A percentile compares a stretch with the other conserved stretches of the same genome.
Evolutionary conservation across 257 asterid genomes (phyloP).

Genomic region (Solanum paucissectum): DNA sequence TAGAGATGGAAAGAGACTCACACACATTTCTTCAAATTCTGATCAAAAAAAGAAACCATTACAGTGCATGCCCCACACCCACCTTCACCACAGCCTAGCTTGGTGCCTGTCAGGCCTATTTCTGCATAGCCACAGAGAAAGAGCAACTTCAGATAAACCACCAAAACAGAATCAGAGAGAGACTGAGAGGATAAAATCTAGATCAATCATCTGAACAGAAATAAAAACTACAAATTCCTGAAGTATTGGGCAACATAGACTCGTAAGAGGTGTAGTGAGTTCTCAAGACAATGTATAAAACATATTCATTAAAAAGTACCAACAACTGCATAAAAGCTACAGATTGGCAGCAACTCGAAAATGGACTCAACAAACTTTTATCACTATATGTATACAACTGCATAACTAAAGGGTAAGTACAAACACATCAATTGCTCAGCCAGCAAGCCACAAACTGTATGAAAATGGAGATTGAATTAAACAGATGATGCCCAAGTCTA

Average conservation of each 20-base stretch:
- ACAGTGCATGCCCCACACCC: slow-evolving; percentile 99
- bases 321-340: background rate
- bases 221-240: background rate
- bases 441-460: background rate
- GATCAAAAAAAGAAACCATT: slow-evolving; percentile 84
- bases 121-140: slow-evolving; percentile 27
- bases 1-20: slow-evolving; percentile 42
- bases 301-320: background rate
- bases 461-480: background rate
- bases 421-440: background rate
- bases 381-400: background rate
- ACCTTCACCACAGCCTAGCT: slow-evolving; percentile 99
- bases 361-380: background rate
- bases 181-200: background rate
- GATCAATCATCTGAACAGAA: background rate
- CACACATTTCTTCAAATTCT: slow-evolving; percentile 65
- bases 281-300: background rate
- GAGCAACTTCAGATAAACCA: slow-evolving; percentile 1
- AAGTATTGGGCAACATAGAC: background rate
- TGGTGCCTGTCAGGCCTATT: slow-evolving; percentile 86
- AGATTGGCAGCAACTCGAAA: background rate
- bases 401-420: background rate
- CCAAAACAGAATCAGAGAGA: background rate
- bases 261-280: background rate
- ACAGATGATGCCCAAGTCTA: background rate